A percentile compares a stretch with the other conserved stretches of the same genome.
Evolutionary conservation across 1,284 basidiomycete species (phyloP).

Genomic region (Ustilago cynodontis): DNA sequence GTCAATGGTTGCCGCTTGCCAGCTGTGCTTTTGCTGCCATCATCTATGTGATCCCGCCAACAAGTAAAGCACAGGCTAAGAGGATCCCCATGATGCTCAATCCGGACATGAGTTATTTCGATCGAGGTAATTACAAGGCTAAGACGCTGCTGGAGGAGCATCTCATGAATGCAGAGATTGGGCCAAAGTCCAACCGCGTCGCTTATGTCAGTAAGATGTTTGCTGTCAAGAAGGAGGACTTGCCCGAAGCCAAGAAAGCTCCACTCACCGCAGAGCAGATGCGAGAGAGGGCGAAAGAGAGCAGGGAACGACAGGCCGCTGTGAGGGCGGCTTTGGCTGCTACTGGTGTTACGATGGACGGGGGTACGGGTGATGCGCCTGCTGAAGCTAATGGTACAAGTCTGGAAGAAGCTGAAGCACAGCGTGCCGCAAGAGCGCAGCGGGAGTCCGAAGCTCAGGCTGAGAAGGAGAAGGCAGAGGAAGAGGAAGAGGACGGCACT

Average conservation of each 20-base stretch:
- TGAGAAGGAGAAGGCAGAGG: slow-evolving; percentile 29
- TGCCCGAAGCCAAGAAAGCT: slow-evolving; percentile 78
- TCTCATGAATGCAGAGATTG: slow-evolving; percentile 74
- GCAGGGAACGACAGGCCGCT: slow-evolving; percentile 53
- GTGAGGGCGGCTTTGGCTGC: slow-evolving; percentile 65
- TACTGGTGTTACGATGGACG: slow-evolving; percentile 57
- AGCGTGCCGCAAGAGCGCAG: slow-evolving; percentile 34
- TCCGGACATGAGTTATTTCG: slow-evolving; percentile 76
- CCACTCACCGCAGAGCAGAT: slow-evolving; percentile 86
- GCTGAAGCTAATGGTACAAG: slow-evolving; percentile 44
- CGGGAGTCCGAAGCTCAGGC: slow-evolving; percentile 38
- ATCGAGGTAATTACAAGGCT: slow-evolving; percentile 66
- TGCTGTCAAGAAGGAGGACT: slow-evolving; percentile 81
- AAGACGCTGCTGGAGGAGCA: slow-evolving; percentile 77
- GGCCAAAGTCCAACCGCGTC: slow-evolving; percentile 63
- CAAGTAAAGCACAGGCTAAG: slow-evolving; percentile 82
- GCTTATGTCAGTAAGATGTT: slow-evolving; percentile 99
- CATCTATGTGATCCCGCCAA: slow-evolving; percentile 91
- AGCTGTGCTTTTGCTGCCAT: slow-evolving; percentile 91
- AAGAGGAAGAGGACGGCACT: slow-evolving; percentile 37
- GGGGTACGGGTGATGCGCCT: slow-evolving; percentile 51
- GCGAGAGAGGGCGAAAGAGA: slow-evolving; percentile 75
- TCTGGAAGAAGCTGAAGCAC: slow-evolving; percentile 49
- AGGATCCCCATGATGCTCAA: slow-evolving; percentile 94
- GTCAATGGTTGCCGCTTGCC: slow-evolving; percentile 95